Base-by-base conservation (phyloP, 805 yeast genomes). In the Candida caryicola region DNA sequence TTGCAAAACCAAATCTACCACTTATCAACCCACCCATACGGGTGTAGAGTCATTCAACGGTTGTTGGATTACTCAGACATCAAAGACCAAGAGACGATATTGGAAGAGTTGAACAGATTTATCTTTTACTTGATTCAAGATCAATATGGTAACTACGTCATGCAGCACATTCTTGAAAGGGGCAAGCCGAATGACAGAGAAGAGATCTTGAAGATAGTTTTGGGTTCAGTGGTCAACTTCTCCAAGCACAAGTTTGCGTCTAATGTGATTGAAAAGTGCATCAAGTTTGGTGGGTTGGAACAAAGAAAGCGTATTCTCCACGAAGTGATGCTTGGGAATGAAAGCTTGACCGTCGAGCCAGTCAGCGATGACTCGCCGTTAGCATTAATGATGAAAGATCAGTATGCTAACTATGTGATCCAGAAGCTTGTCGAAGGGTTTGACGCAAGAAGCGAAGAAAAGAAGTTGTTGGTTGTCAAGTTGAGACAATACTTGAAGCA, bases 231-330 rank as follows among this genome's bases (percentile, higher is more conserved):
- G 33, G 86, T 93, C 23, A 79, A 76, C 37, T 83, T 89, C 42
- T 86, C 96, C n/a, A 84, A 87, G 54, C 99, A 93, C 68, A 93
- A 93, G 64, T 93, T 89, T 69, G 98, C 99, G 2, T 88, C 96
- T 0, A 93, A 93, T 60, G 99, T 95, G 21, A 95, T 93, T 49
- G 99, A 93, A 61, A 89, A 87, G 59, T 86, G 96, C 51, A 86
- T 93, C 40, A 73, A 85, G 39, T 77, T 73, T 59, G 95, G 96
- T 33, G 71, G 77, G 13, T 60, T 66, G 6, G 68, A 63, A 4
- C 95, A 89, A 60, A 74, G 89, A 45, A 62, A 67, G 43, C 57
- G 69, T 27, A 75, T 91, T 29, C 75, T 85, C 41, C 77, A 76
- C 39, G 85, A 79, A 51, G 86, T 91, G 12, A 62, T 83, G 63